Percentiles rank a stretch among this genome's conserved stretches.
These are phyloP conservation scores for Phytophthora lateralis DNA, from an alignment of 352 stramenopile species.

Conservation along the genomic window DNA sequence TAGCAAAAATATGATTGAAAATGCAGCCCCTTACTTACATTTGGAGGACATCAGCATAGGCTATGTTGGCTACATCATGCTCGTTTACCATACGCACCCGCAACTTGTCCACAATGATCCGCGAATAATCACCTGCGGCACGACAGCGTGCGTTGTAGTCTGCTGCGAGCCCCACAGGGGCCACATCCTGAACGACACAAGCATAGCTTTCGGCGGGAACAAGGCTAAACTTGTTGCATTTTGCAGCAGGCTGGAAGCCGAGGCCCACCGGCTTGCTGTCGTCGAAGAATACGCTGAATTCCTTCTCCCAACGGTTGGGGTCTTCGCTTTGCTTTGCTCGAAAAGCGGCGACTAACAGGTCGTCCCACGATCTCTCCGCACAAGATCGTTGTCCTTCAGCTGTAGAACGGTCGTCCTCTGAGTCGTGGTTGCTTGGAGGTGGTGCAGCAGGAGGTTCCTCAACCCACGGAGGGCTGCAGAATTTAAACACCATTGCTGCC, in stretches of 20 bases:
- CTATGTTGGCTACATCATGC: conserved; percentile 40
- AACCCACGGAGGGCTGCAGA: conserved; percentile 46
- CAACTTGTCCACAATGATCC: conserved; percentile 44
- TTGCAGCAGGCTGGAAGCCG: conserved; percentile 38
- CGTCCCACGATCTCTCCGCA: conserved; percentile 29
- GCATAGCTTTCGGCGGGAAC: conserved; percentile 32
- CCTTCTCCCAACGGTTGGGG: conserved; percentile 46
- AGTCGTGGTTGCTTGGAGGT: conserved; percentile 20
- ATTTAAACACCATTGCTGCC: conserved; percentile 55
- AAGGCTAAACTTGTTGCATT: conserved; percentile 16
- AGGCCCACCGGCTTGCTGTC: conserved; percentile 53
- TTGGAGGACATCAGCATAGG: conserved; percentile 54
- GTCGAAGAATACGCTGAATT: conserved; percentile 69
- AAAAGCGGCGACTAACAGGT: conserved; percentile 30
- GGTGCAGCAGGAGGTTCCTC: conserved; percentile 2
- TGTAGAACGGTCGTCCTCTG: conserved; percentile 20
- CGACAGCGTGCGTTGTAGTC: conserved; percentile 63
- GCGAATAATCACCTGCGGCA: conserved; percentile 49
- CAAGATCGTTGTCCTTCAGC: conserved; percentile 7
- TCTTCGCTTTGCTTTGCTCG: conserved; percentile 21
- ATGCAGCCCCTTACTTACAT: conserved; percentile 25
- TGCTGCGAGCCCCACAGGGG: conserved; percentile 40
- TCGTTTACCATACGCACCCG: conserved; percentile 57
- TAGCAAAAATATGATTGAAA: not conserved
- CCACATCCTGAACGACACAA: conserved; percentile 52